Evolutionary conservation across 164 flowering plant genomes (phyloP), one percentile per base, ranked within the genome.

Genomic region (Cinnamomum chago): DNA sequence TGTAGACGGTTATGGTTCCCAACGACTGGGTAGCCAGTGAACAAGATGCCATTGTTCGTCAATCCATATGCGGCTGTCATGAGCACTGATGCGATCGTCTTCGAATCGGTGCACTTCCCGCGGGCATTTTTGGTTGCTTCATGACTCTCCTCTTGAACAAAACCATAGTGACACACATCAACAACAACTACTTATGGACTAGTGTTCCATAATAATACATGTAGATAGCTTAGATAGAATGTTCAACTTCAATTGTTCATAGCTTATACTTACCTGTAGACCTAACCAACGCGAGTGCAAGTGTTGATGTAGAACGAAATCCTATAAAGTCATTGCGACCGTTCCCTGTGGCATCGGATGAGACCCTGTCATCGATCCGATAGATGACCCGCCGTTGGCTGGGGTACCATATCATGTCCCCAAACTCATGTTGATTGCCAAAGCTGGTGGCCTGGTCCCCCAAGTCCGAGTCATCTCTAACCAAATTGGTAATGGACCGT

Each of bases 1-100:
- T 90, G 94, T 13, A 93, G 81, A 1, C 85, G 87, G 73, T 88
- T 83, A 2, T 91, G 93, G 65, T 72, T 83, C 50, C 96, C 96
- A 10, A 88, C 79, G 0, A 89, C 83, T 0, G 96, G 94, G 72
- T 88, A 91, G 2, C 89, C 90, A 3, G 84, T 86, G 58, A 93
- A 93, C 0, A 58, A 1, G 13, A 75, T 71, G 70, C 93, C 95
- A 66, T 89, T 73, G 76, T 88, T 91, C 9, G 88, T 85, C 20
- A 79, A 79, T 1, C 82, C 81, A 10, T 30, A 76, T 7, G 74
- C 85, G 3, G 10, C 33, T 3, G 58, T 17, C 67, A 12, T 58
- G 30, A 82, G 73, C 13, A 72, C 69, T 2, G 76, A 50, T 12
- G 58, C 65, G 0, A 35, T 67, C 40, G 84, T 6, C 75, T 71